Evolutionary conservation across 768 basidiomycete species (phyloP), one percentile per base, ranked within the genome.

Genomic region (Termitomyces sp.): DNA sequence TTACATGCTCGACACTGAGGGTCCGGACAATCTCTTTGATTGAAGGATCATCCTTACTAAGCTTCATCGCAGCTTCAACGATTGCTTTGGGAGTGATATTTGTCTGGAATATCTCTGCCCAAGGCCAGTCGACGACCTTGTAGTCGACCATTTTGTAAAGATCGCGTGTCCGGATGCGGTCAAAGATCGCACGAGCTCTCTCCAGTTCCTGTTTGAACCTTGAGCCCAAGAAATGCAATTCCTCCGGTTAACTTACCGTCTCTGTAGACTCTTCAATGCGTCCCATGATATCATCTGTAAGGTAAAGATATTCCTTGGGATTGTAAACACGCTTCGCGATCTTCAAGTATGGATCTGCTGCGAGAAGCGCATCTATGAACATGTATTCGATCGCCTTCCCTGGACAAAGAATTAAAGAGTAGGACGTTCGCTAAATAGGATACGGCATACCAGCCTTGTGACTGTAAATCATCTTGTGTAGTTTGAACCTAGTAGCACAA

Each of bases 391-490:
- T 87, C 0, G 89, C 84, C 63, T 81, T 88, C 3, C 89, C 90
- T 89, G 67, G 18, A 18, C 20, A 16, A 1, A 39, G 31, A 41
- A 34, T 41, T 3, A 46, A 31, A 37, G n/a, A 50, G 12, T n/a
- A 41, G 20, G 59, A 22, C 27, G 33, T 27, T 48, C 9, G 31
- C 9, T 20, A 15, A 39, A 6, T 5, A 30, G 27, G 2, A 30
- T 13, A 30, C 3, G 6, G 70, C 78, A 22, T 58, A 84, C 84
- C 85, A 1, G 88, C 83, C 68, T 92, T 92, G 69, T 93, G 91
- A 60, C 83, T 86, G 63, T 93, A 94, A n/a, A 91, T 79, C 7
- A 79, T 80, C 67, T 92, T 93, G 71, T 92, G 90, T n/a, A 93
- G 74, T 39, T 82, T 87, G 67, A 91, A 93, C 3, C 91, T 80